Conservation (phyloP, 176 grass and related monocot species). For the Triticum timopheevii region DNA sequence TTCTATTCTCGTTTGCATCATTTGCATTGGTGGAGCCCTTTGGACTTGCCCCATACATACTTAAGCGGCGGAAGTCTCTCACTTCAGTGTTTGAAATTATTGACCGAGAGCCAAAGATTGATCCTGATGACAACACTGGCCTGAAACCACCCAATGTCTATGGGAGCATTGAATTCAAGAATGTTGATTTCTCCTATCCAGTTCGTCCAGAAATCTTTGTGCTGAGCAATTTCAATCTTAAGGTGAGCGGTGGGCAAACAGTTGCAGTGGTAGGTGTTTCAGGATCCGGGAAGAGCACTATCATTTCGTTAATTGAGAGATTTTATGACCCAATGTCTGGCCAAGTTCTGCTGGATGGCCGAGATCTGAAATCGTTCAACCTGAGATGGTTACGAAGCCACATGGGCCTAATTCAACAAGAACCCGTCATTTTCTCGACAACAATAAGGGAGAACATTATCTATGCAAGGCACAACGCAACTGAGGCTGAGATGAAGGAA, state of each 20-base stretch:
- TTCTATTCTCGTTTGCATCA: conserved; percentile 94
- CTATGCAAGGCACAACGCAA: conserved; percentile 96
- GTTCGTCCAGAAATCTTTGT: conserved; percentile 83
- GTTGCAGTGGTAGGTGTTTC: conserved; percentile 94
- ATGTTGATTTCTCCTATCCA: conserved; percentile 94
- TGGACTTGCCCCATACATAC: conserved; percentile 97
- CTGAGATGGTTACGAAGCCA: conserved; percentile 95
- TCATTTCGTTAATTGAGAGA: conserved; percentile 95
- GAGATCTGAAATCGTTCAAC: conserved; percentile 94
- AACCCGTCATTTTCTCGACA: conserved; percentile 95
- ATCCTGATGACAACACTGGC: conserved; percentile 95
- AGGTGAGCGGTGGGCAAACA: conserved; percentile 91
- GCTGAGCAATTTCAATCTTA: conserved; percentile 97
- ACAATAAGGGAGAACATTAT: conserved; percentile 99
- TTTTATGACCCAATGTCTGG: conserved; percentile 94
- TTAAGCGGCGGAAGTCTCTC: conserved; percentile 91
- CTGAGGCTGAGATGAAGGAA: conserved; percentile 96
- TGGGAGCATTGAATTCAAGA: conserved; percentile 97
- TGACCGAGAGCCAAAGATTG: conserved; percentile 90
- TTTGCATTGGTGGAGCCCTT: conserved; percentile 98
- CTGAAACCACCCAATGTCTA: conserved; percentile 98
- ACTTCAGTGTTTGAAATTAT: conserved; percentile 97
- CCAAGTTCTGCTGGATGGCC: conserved; percentile 96
- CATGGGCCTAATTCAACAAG: conserved; percentile 96
- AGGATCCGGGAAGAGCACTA: conserved; percentile 96